Evolutionary conservation across 257 asterid genomes (phyloP).

Genomic region (Agastache rugosa): DNA sequence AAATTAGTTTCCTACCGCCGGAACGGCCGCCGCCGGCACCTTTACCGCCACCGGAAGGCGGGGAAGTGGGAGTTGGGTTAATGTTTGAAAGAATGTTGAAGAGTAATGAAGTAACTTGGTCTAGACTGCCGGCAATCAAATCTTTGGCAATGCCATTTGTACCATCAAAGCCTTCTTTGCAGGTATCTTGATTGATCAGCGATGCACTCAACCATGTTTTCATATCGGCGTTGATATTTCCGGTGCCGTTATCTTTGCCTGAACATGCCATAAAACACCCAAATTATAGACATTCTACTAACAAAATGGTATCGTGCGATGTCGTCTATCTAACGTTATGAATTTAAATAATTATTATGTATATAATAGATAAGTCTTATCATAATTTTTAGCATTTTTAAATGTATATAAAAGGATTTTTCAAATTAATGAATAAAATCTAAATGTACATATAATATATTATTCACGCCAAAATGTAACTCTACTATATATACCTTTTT

Average conservation of each 20-base stretch:
- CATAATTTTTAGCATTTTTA: no score
- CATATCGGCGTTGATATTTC: constrained; percentile 50
- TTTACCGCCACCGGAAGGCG: neutral
- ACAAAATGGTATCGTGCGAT: no score
- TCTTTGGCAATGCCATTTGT: constrained; percentile 37
- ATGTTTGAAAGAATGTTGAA: constrained; percentile 45
- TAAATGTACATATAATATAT: no score
- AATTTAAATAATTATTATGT: no score
- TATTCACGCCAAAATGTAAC: no score
- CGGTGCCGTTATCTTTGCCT: constrained; percentile 55
- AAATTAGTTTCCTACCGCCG: constrained; percentile 33
- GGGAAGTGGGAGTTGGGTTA: constrained; percentile 13
- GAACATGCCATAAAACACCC: neutral
- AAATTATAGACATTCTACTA: no score
- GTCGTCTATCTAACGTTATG: no score
- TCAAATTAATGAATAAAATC: no score
- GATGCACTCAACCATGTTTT: constrained; percentile 68
- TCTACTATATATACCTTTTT: no score
- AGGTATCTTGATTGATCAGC: constrained; percentile 59
- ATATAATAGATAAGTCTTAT: no score
- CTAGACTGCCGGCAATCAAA: constrained; percentile 34
- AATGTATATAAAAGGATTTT: no score
- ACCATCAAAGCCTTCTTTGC: constrained; percentile 60
- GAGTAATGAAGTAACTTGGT: constrained; percentile 45
- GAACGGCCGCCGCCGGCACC: constrained; percentile 26